A percentile compares a stretch with the other conserved stretches of the same genome.
Conservation (phyloP, 2,329 filamentous ascomycete genomes). For the Cladosporium phlei region DNA sequence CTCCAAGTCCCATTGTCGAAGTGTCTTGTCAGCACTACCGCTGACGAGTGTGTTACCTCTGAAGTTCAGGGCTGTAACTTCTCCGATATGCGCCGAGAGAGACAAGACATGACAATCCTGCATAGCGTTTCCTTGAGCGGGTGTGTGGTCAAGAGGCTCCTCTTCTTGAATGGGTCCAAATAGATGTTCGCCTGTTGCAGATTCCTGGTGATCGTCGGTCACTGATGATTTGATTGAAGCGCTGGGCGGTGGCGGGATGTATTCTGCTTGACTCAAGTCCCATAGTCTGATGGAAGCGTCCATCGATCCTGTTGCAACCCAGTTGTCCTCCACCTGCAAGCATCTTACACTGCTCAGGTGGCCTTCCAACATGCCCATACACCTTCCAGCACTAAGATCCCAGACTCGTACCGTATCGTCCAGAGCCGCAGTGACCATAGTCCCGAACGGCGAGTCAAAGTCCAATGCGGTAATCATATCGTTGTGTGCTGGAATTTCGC, state of each 20-base stretch:
- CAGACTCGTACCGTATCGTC: conserved; percentile 94
- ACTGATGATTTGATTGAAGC: conserved; percentile 39
- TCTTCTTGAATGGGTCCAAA: conserved; percentile 26
- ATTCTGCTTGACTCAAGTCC: conserved; percentile 86
- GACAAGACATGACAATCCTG: conserved; percentile 84
- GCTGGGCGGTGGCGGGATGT: conserved; percentile 61
- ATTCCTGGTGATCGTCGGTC: conserved; percentile 49
- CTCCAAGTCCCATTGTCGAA: conserved; percentile 95
- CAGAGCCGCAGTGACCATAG: conserved; percentile 83
- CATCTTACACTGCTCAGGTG: conserved; percentile 91
- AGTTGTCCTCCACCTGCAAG: conserved; percentile 90
- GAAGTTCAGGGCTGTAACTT: conserved; percentile 92
- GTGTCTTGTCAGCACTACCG: conserved; percentile 92
- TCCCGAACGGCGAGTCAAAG: conserved; percentile 96
- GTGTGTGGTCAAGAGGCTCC: conserved; percentile 14
- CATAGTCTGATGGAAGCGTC: conserved; percentile 92
- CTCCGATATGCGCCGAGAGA: conserved; percentile 83
- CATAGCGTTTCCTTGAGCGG: conserved; percentile 62
- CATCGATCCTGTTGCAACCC: conserved; percentile 88
- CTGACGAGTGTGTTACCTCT: conserved; percentile 85
- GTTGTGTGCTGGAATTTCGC: conserved; percentile 80
- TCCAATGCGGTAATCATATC: conserved; percentile 87
- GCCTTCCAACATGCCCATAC: conserved; percentile 85
- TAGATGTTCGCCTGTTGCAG: conserved; percentile 23
- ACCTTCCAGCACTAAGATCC: conserved; percentile 90